phyloP scores from a whole-genome alignment of 1,284 basidiomycete genomes.

The Laetiporus sulphureus region DNA sequence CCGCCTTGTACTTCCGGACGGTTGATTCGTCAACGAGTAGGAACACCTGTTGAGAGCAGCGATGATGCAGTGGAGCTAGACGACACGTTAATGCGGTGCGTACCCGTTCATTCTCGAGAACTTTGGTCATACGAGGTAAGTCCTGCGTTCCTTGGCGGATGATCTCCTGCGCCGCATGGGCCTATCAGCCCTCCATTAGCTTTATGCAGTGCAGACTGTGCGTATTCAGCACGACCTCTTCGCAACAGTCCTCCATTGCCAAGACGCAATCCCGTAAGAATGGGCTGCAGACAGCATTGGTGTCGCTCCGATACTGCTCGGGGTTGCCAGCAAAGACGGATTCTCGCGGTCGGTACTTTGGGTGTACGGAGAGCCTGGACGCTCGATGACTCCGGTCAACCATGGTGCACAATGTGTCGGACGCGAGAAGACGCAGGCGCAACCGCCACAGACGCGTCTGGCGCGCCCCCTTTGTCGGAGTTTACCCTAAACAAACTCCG shows the following conservation, averaged over 20 bases:
- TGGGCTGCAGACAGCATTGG: constrained; percentile 56
- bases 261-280: constrained; percentile 65
- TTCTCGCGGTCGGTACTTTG: constrained; percentile 46
- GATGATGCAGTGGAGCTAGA: neutral
- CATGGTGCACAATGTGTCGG: constrained; percentile 1
- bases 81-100: constrained; percentile 6
- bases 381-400: constrained; percentile 25
- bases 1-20: constrained; percentile 61
- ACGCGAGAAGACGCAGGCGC: neutral
- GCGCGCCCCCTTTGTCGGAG: no score
- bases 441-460: no score
- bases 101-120: constrained; percentile 61
- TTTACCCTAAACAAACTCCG: constrained; percentile 21
- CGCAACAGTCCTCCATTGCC: constrained; percentile 69
- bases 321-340: constrained; percentile 60
- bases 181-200: constrained; percentile 40
- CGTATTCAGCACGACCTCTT: no score
- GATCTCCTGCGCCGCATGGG: constrained; percentile 59
- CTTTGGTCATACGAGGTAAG: constrained; percentile 57
- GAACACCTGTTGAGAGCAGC: constrained; percentile 46
- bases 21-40: constrained; percentile 63
- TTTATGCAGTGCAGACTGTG: constrained; percentile 16
- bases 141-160: constrained; percentile 64
- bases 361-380: constrained; percentile 54
- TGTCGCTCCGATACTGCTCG: constrained; percentile 53